Evolutionary conservation across 768 basidiomycete species (phyloP).

Genomic region (Boletus vinaceobasis): DNA sequence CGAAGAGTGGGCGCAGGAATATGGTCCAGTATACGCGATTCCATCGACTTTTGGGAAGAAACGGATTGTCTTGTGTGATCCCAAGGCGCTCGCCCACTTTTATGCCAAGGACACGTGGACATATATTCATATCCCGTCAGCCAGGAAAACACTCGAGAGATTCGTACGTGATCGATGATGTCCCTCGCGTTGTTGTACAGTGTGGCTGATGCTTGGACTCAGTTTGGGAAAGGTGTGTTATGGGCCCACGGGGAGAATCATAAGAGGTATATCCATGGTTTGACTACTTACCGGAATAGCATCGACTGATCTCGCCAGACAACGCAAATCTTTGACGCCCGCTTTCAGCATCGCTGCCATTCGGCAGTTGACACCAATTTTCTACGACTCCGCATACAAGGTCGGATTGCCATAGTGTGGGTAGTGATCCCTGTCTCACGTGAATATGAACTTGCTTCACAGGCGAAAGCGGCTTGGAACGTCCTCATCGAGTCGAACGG

Average conservation of each 20-base stretch:
- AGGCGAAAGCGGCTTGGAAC: constrained; percentile 24
- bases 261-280: constrained; percentile 30
- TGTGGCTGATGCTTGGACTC: not conserved
- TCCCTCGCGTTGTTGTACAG: not conserved
- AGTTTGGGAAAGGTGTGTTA: constrained; percentile 31
- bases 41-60: constrained; percentile 12
- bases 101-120: constrained; percentile 17
- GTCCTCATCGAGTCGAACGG: constrained; percentile 15
- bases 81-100: constrained; percentile 31
- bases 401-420: not conserved
- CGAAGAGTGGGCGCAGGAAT: constrained; percentile 21
- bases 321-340: constrained; percentile 36
- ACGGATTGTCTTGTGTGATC: constrained; percentile 35
- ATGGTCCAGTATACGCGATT: constrained; percentile 14
- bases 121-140: constrained; percentile 40
- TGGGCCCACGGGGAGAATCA: constrained; percentile 42
- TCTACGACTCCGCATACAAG: constrained; percentile 36
- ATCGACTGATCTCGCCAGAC: constrained; percentile 19
- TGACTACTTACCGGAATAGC: no score
- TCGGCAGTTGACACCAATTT: constrained; percentile 34
- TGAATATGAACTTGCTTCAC: no score
- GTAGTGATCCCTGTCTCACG: not conserved
- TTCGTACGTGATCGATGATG: not conserved
- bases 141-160: constrained; percentile 30
- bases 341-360: constrained; percentile 40